phyloP scores from a whole-genome alignment of 768 basidiomycete species.

The Boletus speciosus region DNA sequence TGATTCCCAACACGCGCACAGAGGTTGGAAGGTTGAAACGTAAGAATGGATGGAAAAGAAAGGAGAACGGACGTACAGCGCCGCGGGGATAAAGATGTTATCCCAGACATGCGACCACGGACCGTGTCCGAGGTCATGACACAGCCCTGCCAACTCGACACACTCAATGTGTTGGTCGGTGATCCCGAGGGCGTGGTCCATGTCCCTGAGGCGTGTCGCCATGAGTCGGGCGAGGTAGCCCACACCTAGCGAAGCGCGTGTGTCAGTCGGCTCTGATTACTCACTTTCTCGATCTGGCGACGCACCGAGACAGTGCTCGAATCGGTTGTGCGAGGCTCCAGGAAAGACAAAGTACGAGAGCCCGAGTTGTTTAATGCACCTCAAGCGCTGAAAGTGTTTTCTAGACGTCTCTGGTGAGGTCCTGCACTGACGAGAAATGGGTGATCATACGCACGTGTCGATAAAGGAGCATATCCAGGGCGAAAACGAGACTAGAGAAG shows the following conservation, averaged over 20 bases:
- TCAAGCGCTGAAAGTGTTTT: constrained; percentile 72
- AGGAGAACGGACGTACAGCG: constrained; percentile 45
- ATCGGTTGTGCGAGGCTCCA: constrained; percentile 75
- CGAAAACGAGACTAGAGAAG: constrained; percentile 26
- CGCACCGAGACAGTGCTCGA: constrained; percentile 79
- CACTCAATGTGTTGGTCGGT: constrained; percentile 71
- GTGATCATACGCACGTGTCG: constrained; percentile 51
- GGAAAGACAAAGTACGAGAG: constrained; percentile 74
- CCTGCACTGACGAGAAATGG: neutral
- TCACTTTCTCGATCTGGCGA: neutral
- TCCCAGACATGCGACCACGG: constrained; percentile 90
- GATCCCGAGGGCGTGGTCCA: constrained; percentile 62
- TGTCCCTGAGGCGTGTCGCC: constrained; percentile 50
- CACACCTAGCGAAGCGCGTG: constrained; percentile 48
- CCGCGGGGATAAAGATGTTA: constrained; percentile 60
- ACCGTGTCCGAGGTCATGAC: constrained; percentile 84
- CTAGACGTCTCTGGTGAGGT: constrained; percentile 32
- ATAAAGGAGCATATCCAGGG: constrained; percentile 49
- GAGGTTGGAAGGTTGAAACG: neutral
- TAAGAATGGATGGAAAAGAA: too few species aligned
- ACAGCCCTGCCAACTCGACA: constrained; percentile 76
- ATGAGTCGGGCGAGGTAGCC: constrained; percentile 68
- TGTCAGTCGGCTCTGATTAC: neutral
- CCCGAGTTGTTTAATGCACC: constrained; percentile 78
- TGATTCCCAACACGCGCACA: neutral